A percentile compares a stretch with the other conserved stretches of the same genome.
These are phyloP conservation scores for Alectoria sarmentosa DNA, from an alignment of 495 filamentous ascomycete species.

Conservation along the genomic window DNA sequence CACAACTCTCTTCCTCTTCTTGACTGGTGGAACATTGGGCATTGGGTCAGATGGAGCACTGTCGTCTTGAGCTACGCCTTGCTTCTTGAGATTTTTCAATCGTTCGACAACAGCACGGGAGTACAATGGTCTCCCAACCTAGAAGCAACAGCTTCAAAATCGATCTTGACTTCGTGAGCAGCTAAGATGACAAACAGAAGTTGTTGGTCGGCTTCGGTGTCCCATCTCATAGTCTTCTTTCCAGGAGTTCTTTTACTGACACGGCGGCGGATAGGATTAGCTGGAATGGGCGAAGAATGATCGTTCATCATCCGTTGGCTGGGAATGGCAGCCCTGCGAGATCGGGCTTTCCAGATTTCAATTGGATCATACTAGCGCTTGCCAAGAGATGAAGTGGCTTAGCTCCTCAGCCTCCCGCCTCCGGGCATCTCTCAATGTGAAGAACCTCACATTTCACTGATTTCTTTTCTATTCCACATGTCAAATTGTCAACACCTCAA, in stretches of 20 bases:
- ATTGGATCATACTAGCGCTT: conserved; percentile 1
- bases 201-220: background rate
- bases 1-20: background rate
- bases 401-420: background rate
- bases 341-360: background rate
- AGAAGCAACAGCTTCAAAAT: background rate
- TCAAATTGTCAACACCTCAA: background rate
- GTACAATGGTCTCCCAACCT: background rate
- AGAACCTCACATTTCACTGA: background rate
- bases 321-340: too few relatives aligned
- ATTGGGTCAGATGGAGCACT: background rate
- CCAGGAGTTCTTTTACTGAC: background rate
- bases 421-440: background rate
- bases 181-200: background rate
- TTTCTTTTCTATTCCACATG: background rate
- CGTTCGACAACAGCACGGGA: background rate
- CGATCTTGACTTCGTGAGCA: background rate
- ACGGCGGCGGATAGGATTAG: background rate
- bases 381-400: conserved; percentile 4
- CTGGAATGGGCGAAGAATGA: background rate
- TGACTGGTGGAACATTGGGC: background rate
- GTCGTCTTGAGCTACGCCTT: background rate
- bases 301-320: background rate
- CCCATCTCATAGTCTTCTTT: background rate
- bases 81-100: background rate